phyloP scores from a whole-genome alignment of 2,329 filamentous ascomycete genomes.

The Huntiella moniliformis region DNA sequence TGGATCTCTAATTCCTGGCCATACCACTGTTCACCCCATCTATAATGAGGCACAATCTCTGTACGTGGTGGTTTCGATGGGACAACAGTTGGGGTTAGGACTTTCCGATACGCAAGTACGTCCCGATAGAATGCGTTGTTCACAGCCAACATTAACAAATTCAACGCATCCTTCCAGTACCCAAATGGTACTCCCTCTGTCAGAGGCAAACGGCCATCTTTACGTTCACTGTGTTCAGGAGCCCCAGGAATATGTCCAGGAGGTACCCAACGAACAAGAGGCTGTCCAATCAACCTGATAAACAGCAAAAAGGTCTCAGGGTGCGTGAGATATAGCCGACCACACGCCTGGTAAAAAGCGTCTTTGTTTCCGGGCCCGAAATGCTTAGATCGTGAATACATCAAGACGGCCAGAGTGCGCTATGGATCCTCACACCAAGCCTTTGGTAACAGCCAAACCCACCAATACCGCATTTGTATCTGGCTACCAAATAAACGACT shows the following conservation, averaged over 20 bases:
- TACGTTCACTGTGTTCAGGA: conserved; percentile 17
- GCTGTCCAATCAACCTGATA: conserved; percentile 34
- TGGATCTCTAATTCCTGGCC: too few relatives aligned
- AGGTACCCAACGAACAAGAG: conserved; percentile 35
- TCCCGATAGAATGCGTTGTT: conserved; percentile 18
- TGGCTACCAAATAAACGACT: too few relatives aligned
- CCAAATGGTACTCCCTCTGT: conserved; percentile 25
- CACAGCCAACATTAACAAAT: conserved; percentile 33
- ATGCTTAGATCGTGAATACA: too few relatives aligned
- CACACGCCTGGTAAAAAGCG: conserved; percentile 34
- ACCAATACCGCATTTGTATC: too few relatives aligned
- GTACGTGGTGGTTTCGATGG: too few relatives aligned
- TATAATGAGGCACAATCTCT: too few relatives aligned
- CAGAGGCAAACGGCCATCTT: conserved; percentile 3
- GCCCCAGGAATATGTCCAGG: conserved; percentile 14
- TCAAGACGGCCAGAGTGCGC: too few relatives aligned
- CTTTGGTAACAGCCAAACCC: too few relatives aligned
- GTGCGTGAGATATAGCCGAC: conserved; percentile 37
- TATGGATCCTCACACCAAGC: too few relatives aligned
- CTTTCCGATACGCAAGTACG: too few relatives aligned
- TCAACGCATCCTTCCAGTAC: conserved; percentile 44
- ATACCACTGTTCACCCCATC: too few relatives aligned
- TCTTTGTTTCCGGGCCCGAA: conserved; percentile 33
- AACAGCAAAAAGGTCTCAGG: conserved; percentile 36
- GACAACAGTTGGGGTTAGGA: too few relatives aligned